Evolutionary conservation across 495 filamentous ascomycete genomes (phyloP), one percentile per base, ranked within the genome.

Genomic region (Hypoxylon lienhwacheense): DNA sequence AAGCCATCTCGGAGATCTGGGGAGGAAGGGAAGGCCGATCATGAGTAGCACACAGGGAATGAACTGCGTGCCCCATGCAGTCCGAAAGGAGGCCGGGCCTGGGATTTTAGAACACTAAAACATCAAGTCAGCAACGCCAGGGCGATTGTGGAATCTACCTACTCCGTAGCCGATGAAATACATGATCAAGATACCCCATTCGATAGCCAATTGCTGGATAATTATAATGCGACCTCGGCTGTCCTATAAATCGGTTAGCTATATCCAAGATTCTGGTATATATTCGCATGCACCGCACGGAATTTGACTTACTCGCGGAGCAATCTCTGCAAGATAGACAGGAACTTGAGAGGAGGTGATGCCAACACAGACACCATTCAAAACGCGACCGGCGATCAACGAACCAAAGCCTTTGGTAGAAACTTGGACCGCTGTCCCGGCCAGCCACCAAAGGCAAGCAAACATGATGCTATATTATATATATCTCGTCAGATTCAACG

Each of bases 301-400:
- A 16, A 16, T 17, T 17, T 81, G 76, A 67, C 84, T 84, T 28
- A 82, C 78, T 16, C 82, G 81, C 40, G 81, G 81, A 4, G 86
- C 81, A 28, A 89, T 80, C 63, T 91, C 86, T 32, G 85, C 85
- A 2, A 89, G 77, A 67, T 90, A 91, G n/a, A 90, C 87, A n/a
- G 84, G 85, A 0, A 89, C 87, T 58, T 89, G 86, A 1, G 85
- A 86, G 1, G 85, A 88, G 1, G 86, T 88, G 53, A 90, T 83
- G 50, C 86, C 86, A 44, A 90, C 85, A 33, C 81, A 81, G 31
- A 90, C 72, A 47, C 88, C 86, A 61, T 87, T 89, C 32, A 90
- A 67, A 8, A 89, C 75, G 12, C 86, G 82, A 3, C 87, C 87
- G 16, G 80, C 85, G 28, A 90, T 83, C 0, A 91, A 71, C 58